Evolutionary conservation across 148 eudicot species (phyloP).

Genomic region (Dysphania ambrosioides): DNA sequence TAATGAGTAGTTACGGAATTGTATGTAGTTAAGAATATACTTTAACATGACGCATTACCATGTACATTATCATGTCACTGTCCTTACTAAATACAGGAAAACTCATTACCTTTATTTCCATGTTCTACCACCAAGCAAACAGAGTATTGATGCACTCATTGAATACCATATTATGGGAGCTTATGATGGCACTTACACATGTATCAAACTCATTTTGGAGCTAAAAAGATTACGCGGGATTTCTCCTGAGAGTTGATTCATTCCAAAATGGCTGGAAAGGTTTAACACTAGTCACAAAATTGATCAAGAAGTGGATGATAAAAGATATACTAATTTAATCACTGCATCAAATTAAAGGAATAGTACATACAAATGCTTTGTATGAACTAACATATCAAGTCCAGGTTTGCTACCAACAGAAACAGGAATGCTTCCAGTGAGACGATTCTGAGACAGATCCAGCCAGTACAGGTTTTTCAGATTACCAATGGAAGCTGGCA

Average conservation of each 20-base stretch:
- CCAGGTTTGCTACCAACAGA: constrained; percentile 54
- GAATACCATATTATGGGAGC: neutral
- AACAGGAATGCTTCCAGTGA: constrained; percentile 71
- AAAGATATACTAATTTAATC: neutral
- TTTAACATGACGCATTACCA: neutral
- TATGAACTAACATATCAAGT: constrained; percentile 50
- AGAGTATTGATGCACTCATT: neutral
- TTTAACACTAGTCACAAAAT: constrained; percentile 7
- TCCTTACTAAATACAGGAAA: neutral
- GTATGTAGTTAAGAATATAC: neutral
- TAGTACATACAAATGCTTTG: constrained; percentile 71
- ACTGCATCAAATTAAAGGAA: constrained; percentile 11
- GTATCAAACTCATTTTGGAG: constrained; percentile 60
- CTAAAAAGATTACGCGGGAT: constrained; percentile 59
- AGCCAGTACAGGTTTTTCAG: constrained; percentile 59
- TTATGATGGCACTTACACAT: constrained; percentile 56
- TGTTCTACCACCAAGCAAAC: neutral
- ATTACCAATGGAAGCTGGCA: constrained; percentile 73
- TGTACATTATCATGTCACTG: neutral
- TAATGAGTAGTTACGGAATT: neutral
- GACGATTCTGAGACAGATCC: constrained; percentile 70
- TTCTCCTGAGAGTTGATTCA: constrained; percentile 61
- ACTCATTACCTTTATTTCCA: neutral
- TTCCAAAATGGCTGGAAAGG: constrained; percentile 68
- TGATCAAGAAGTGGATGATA: neutral